A percentile compares a stretch with the other conserved stretches of the same genome.
phyloP scores from a whole-genome alignment of 305 asterid species.

The Ajuga reptans region DNA sequence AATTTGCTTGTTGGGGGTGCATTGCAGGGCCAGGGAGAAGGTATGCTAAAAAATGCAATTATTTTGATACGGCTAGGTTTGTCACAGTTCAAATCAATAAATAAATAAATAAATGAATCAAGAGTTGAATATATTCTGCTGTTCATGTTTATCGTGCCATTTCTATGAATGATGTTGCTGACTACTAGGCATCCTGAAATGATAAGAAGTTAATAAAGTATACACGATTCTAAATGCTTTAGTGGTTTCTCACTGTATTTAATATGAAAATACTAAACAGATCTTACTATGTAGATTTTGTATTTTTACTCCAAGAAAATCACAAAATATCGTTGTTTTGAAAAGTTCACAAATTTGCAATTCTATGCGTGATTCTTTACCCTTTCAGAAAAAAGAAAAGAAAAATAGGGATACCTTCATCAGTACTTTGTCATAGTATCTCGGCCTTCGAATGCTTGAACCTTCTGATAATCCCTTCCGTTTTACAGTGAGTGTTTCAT shows the following conservation, averaged over 20 bases:
- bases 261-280: background rate
- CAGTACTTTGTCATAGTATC: background rate
- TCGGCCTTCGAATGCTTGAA: background rate
- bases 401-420: background rate
- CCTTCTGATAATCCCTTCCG: background rate
- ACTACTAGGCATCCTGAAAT: background rate
- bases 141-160: background rate
- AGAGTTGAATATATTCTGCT: background rate
- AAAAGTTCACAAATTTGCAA: background rate
- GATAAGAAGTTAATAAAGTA: background rate
- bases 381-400: background rate
- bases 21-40: slow-evolving; percentile 34
- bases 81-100: background rate
- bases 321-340: background rate
- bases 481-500: background rate
- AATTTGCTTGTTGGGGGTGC: slow-evolving; percentile 31
- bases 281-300: background rate
- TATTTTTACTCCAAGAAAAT: background rate
- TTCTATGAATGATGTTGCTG: background rate
- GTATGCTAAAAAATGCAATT: slow-evolving; percentile 25
- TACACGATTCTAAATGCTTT: background rate
- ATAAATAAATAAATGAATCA: background rate
- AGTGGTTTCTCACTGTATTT: background rate
- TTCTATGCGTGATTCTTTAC: background rate
- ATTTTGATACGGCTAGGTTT: background rate